phyloP scores from a whole-genome alignment of 2,329 filamentous ascomycete genomes.

The Colletotrichum godetiae region DNA sequence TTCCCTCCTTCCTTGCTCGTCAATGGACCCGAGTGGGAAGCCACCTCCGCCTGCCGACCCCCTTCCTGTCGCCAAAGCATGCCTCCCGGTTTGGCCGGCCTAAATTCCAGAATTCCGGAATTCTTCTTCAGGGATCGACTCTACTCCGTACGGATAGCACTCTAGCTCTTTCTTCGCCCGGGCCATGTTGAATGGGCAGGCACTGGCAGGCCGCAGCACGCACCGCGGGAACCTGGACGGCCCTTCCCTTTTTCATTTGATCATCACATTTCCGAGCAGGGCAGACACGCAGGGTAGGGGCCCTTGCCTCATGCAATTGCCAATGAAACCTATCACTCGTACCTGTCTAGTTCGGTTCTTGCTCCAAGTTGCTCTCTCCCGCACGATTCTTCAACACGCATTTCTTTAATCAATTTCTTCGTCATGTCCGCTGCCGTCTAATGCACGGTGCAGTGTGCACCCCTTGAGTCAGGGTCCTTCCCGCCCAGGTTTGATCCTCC shows the following conservation, averaged over 20 bases:
- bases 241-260: constrained; percentile 16
- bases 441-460: too few species aligned
- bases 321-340: too few species aligned
- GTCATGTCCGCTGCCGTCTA: too few species aligned
- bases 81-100: constrained; percentile 2
- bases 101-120: constrained; percentile 33
- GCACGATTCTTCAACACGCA: neutral
- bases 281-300: too few species aligned
- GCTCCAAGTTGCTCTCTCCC: neutral
- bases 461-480: neutral
- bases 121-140: constrained; percentile 20
- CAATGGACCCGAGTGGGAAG: constrained; percentile 25
- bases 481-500: neutral
- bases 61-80: neutral
- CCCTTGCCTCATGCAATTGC: neutral
- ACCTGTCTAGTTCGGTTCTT: neutral
- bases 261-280: neutral
- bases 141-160: too few species aligned
- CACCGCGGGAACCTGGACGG: constrained; percentile 22
- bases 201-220: neutral
- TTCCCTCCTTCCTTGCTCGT: constrained; percentile 26
- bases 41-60: constrained; percentile 6
- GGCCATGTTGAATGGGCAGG: neutral
- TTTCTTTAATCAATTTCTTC: neutral
- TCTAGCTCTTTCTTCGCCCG: neutral